Conservation (phyloP, 73 alveolate species). For the Paramecium tetraurelia region DNA sequence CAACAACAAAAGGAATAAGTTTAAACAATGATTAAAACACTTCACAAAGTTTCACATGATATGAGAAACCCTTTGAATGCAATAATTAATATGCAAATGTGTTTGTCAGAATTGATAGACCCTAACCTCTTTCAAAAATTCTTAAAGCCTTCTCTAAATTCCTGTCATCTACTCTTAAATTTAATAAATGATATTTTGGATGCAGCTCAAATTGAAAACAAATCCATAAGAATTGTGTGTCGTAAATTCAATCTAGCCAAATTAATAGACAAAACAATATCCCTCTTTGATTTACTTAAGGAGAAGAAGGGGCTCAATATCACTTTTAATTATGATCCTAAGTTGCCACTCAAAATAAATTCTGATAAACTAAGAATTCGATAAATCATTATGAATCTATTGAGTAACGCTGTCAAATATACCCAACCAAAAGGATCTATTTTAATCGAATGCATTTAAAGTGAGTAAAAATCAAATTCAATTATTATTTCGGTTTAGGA, state of each 20-base stretch:
- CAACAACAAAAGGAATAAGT: background rate
- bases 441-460: slow-evolving; percentile 1
- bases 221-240: background rate
- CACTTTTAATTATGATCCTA: slow-evolving; percentile 8
- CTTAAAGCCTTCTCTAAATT: slow-evolving; percentile 52
- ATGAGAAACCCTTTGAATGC: slow-evolving; percentile 56
- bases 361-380: slow-evolving; percentile 49
- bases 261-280: slow-evolving; percentile 37
- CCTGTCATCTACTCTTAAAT: slow-evolving; percentile 42
- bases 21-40: background rate
- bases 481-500: slow-evolving; percentile 37
- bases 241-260: slow-evolving; percentile 45
- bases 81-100: slow-evolving; percentile 37
- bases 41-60: slow-evolving; percentile 46
- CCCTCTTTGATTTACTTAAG: background rate
- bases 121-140: background rate
- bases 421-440: slow-evolving; percentile 50
- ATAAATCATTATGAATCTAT: slow-evolving; percentile 44
- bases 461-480: background rate
- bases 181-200: slow-evolving; percentile 63
- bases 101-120: background rate
- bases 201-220: slow-evolving; percentile 53
- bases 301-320: slow-evolving; percentile 27
- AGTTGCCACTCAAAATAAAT: slow-evolving; percentile 18
- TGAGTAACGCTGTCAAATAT: slow-evolving; percentile 62